Conservation (phyloP, 2,329 filamentous ascomycete genomes). For the Diaporthe velutina region DNA sequence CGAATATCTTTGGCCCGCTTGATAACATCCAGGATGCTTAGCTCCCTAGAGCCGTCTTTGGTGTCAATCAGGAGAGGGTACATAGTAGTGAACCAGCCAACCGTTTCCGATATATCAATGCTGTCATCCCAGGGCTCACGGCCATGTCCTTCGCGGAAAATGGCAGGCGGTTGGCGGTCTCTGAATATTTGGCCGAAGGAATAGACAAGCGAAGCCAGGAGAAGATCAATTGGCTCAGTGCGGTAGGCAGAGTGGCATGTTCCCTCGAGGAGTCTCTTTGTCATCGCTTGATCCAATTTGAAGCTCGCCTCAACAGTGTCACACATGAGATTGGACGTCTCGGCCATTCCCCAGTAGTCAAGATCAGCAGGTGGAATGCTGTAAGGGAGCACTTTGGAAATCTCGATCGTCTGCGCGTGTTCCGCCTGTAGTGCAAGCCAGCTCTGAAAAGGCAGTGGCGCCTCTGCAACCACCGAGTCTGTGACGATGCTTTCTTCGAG, state of each 20-base stretch:
- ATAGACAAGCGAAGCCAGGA: not conserved
- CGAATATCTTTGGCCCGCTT: not conserved
- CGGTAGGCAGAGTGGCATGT: not conserved
- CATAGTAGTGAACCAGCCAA: not conserved
- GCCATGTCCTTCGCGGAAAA: not conserved
- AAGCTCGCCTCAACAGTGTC: not conserved
- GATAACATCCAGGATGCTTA: not conserved
- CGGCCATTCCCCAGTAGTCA: not conserved
- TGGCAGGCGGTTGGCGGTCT: not conserved
- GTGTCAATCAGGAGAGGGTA: not conserved
- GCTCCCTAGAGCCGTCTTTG: not conserved
- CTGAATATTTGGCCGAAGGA: not conserved
- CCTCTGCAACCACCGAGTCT: not conserved
- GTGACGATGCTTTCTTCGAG: not conserved
- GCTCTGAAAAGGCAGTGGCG: not conserved
- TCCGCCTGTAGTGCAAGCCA: not conserved
- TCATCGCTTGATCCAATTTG: not conserved
- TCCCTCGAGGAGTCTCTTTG: not conserved
- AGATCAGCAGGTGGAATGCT: not conserved
- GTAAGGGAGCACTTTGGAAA: not conserved
- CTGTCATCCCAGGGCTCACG: not conserved
- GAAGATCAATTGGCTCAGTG: not conserved
- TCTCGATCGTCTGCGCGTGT: not conserved
- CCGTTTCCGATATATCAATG: not conserved
- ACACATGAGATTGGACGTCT: not conserved